Conservation (phyloP, 176 grass and related monocot species). For the Paspalum notatum region DNA sequence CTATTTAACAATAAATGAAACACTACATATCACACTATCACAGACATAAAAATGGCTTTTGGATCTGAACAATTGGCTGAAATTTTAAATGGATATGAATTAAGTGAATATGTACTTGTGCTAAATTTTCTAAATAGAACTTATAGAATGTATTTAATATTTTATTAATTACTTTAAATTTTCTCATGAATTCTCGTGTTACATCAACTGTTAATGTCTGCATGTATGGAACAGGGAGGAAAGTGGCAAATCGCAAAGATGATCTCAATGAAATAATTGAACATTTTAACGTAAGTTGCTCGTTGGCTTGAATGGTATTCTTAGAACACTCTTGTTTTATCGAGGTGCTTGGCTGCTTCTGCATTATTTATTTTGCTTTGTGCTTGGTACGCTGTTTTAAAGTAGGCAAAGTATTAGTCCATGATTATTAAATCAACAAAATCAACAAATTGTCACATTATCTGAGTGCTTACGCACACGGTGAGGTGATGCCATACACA, state of each 20-base stretch:
- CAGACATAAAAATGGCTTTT: neutral
- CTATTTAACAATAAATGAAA: neutral
- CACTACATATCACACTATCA: neutral
- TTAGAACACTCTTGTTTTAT: neutral
- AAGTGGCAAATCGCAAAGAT: slow-evolving; percentile 82
- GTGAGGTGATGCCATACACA: neutral
- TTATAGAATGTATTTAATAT: neutral
- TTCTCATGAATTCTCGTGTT: slow-evolving; percentile 24
- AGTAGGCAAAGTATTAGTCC: neutral
- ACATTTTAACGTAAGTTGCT: slow-evolving; percentile 91
- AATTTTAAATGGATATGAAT: slow-evolving; percentile 7
- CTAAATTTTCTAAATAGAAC: slow-evolving; percentile 4
- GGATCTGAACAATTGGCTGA: slow-evolving; percentile 17
- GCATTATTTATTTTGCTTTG: slow-evolving; percentile 10
- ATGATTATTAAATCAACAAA: neutral
- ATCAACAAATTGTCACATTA: neutral
- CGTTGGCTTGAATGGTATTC: slow-evolving; percentile 8
- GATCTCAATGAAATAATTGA: slow-evolving; percentile 77
- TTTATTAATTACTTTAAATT: slow-evolving; percentile 16
- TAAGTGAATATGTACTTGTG: neutral
- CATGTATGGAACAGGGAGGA: slow-evolving; percentile 62
- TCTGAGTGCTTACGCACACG: neutral
- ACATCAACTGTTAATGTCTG: slow-evolving; percentile 23
- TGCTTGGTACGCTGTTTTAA: neutral
- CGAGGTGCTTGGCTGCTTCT: neutral